Percentiles rank a stretch among this genome's conserved stretches.
phyloP scores from a whole-genome alignment of 2,329 filamentous ascomycete genomes.

The Arthrobotrys entomopaga region DNA sequence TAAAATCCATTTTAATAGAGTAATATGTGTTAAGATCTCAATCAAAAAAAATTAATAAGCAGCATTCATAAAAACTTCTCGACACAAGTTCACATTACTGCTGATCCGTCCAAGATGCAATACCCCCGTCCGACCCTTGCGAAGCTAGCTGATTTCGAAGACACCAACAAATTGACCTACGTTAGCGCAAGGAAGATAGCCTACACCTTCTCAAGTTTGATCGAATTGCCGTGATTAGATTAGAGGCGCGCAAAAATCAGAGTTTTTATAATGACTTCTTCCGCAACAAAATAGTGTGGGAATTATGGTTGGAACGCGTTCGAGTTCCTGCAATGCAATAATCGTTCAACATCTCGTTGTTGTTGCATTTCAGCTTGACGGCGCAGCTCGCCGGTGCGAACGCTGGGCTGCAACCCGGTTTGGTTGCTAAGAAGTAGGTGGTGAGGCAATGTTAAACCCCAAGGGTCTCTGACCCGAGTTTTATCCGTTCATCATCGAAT shows the following conservation, averaged over 20 bases:
- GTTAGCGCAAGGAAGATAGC: slow-evolving; percentile 14
- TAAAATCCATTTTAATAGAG: no score
- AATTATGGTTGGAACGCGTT: not conserved
- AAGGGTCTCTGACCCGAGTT: not conserved
- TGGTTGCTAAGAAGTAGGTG: no score
- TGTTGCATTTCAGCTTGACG: no score
- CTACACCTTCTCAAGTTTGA: slow-evolving; percentile 41
- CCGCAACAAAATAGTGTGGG: not conserved
- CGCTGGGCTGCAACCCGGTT: no score
- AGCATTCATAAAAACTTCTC: not conserved
- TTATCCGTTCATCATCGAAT: slow-evolving; percentile 17
- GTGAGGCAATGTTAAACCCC: not conserved
- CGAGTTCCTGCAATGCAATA: no score
- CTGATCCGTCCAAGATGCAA: no score
- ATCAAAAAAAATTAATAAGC: not conserved
- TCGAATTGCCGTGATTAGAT: slow-evolving; percentile 42
- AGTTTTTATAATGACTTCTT: not conserved
- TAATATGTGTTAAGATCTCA: no score
- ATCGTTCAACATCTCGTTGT: no score
- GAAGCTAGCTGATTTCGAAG: slow-evolving; percentile 13
- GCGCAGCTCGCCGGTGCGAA: no score
- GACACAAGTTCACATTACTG: not conserved
- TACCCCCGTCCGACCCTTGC: not conserved
- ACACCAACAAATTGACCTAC: slow-evolving; percentile 4
- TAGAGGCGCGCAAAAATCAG: not conserved